Percentiles rank a stretch among this genome's conserved stretches.
Conservation (phyloP, 352 stramenopile genomes). For the Aphanomyces astaci region DNA sequence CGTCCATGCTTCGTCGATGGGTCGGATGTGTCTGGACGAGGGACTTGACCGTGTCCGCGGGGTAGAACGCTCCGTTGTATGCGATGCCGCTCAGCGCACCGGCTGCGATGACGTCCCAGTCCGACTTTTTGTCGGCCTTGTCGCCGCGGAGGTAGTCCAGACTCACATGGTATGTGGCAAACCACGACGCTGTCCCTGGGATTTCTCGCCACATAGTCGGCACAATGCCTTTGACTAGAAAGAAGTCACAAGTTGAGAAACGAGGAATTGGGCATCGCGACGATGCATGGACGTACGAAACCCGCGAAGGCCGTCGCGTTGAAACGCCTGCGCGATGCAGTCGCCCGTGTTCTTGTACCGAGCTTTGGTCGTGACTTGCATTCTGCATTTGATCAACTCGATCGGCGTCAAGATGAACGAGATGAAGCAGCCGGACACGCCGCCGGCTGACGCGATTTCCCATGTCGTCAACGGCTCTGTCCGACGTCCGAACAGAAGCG, state of each 20-base stretch:
- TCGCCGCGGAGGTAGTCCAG: conserved; percentile 4
- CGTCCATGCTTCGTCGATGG: conserved; percentile 26
- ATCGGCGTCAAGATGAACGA: conserved; percentile 39
- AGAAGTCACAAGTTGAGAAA: neutral
- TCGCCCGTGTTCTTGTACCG: conserved; percentile 31
- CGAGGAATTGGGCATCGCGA: neutral
- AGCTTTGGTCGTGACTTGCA: conserved; percentile 31
- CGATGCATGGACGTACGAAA: conserved; percentile 30
- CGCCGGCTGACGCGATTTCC: conserved; percentile 30
- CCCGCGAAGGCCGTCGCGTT: conserved; percentile 31
- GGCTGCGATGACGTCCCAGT: conserved; percentile 30
- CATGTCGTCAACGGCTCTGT: conserved; percentile 29
- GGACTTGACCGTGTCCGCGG: conserved; percentile 40
- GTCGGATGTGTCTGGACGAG: conserved; percentile 34
- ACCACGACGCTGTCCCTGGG: conserved; percentile 40
- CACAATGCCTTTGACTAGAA: conserved; percentile 31
- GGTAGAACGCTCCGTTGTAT: conserved; percentile 46
- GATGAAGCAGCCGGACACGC: conserved; percentile 28
- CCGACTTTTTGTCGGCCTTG: conserved; percentile 33
- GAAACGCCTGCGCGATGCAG: conserved; percentile 32
- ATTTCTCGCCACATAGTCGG: conserved; percentile 36
- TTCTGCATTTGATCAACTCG: conserved; percentile 38
- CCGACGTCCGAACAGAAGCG: conserved; percentile 1
- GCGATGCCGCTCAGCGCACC: conserved; percentile 35
- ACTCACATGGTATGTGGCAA: conserved; percentile 33